Evolutionary conservation across 2,329 filamentous ascomycete species (phyloP).

Genomic region (Fusarium devonianum): DNA sequence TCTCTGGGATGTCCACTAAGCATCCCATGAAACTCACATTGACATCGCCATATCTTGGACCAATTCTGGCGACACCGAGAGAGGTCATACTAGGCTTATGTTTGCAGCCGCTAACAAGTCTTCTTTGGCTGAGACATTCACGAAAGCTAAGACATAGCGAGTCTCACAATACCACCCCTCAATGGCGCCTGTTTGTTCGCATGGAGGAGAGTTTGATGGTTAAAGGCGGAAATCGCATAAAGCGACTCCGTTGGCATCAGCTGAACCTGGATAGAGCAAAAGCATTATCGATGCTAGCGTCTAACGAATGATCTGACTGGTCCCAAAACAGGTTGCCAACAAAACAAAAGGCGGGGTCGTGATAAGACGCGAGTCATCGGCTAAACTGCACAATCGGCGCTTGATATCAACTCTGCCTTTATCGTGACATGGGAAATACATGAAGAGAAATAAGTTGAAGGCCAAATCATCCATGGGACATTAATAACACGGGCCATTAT

Average conservation of each 20-base stretch:
- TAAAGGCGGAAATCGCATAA: neutral
- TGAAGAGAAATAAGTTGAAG: too few species aligned
- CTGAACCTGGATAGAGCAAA: slow-evolving; percentile 1
- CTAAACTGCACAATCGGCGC: slow-evolving; percentile 3
- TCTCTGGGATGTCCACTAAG: too few species aligned
- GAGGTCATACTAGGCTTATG: neutral
- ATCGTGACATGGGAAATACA: too few species aligned
- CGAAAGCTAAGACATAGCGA: slow-evolving; percentile 3
- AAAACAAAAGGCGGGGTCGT: slow-evolving; percentile 19
- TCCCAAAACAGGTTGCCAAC: slow-evolving; percentile 18
- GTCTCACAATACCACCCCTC: neutral
- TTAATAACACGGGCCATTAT: too few species aligned
- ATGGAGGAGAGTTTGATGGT: neutral
- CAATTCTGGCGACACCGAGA: neutral
- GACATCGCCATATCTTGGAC: too few species aligned
- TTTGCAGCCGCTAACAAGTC: neutral
- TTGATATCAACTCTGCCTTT: slow-evolving; percentile 11
- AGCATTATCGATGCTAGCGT: slow-evolving; percentile 1
- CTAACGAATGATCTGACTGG: neutral
- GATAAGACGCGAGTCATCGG: slow-evolving; percentile 23
- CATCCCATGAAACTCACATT: too few species aligned
- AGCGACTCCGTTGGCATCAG: slow-evolving; percentile 6
- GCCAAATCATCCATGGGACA: too few species aligned
- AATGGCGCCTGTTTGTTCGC: neutral
- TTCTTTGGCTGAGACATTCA: neutral